These are phyloP conservation scores for Catharanthus roseus DNA, from an alignment of 257 asterid genomes.

Conservation along the genomic window DNA sequence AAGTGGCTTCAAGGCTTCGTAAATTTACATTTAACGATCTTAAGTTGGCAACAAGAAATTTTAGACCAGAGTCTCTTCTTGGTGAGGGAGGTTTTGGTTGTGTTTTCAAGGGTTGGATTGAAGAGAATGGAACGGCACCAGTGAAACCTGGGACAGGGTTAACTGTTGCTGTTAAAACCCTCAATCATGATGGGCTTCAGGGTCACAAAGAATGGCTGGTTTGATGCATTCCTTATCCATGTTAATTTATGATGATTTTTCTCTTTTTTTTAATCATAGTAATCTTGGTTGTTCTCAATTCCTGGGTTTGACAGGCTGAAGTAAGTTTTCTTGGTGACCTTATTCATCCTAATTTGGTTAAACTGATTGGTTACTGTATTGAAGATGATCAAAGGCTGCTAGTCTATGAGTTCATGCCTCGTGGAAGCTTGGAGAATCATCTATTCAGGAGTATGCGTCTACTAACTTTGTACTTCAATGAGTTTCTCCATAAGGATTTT, in stretches of 20 bases:
- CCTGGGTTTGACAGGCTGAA: slow-evolving; percentile 69
- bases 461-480: slow-evolving; percentile 18
- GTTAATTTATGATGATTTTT: slow-evolving; percentile 7
- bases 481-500: slow-evolving; percentile 1
- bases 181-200: slow-evolving; percentile 96
- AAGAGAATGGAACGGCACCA: slow-evolving; percentile 98
- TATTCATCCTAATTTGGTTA: slow-evolving; percentile 86
- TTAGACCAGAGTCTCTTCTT: slow-evolving; percentile 94
- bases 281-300: slow-evolving; percentile 20
- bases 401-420: slow-evolving; percentile 93
- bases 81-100: slow-evolving; percentile 99
- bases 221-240: slow-evolving; percentile 30
- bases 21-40: slow-evolving; percentile 82
- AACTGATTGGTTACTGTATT: slow-evolving; percentile 86
- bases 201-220: slow-evolving; percentile 99
- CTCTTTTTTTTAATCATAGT: slow-evolving; percentile 5
- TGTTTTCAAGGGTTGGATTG: slow-evolving; percentile 98
- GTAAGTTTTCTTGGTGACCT: slow-evolving; percentile 93
- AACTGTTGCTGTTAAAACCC: slow-evolving; percentile 95
- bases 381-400: slow-evolving; percentile 97
- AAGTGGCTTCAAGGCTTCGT: slow-evolving; percentile 76
- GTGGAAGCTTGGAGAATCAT: slow-evolving; percentile 99
- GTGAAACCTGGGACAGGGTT: slow-evolving; percentile 99
- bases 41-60: slow-evolving; percentile 85
- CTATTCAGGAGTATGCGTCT: slow-evolving; percentile 73